Base-by-base conservation (phyloP, 2,329 filamentous ascomycete species). In the Aspergillus sergii region DNA sequence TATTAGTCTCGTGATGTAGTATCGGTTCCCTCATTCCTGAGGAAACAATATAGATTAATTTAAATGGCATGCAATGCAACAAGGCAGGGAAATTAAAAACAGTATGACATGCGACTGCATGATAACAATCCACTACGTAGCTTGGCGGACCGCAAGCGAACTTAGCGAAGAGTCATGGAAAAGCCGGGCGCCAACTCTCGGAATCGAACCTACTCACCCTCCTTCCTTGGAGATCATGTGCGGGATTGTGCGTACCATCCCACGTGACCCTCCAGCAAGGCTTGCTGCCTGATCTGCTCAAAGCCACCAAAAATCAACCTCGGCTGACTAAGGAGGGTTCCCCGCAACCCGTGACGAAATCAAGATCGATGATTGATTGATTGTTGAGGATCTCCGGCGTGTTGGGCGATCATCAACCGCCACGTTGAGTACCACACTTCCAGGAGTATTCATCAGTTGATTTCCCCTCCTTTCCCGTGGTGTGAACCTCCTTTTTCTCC, bases 391-490 rank as follows among this genome's bases (percentile, higher is more conserved):
- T 34, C 30, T 39, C 14, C 19, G 30, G 46, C 34, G 59, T 59
- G 64, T 63, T 65, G 64, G 63, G 63, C 50, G 57, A 62, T 65
- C 60, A 57, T 59, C 62, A 7, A 19, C 45, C 53, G 50, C 58
- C 58, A 60, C 57, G 58, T 56, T 50, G 57, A 59, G 56, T 23
- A 39, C 39, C 39, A 41, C 39, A 41, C 39, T 41, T 41, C 10
- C 34, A 36, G 34, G 4, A 12, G 36, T 41, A n/a, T n/a, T 41
- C 39, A 41, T 45, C 48, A 45, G 26, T 30, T 57, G 26, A 56
- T 34, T 57, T 55, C 50, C 43, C 41, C 59, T 28, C 58, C 34
- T 60, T 21, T 62, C 62, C 60, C 32, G 21, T 19, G 14, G 19
- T 59, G 45, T 63, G 36, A 57, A 26, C 41, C 32, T 58, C 55